Conservation (phyloP, 345 rosid species). For the Acer yangbiense region DNA sequence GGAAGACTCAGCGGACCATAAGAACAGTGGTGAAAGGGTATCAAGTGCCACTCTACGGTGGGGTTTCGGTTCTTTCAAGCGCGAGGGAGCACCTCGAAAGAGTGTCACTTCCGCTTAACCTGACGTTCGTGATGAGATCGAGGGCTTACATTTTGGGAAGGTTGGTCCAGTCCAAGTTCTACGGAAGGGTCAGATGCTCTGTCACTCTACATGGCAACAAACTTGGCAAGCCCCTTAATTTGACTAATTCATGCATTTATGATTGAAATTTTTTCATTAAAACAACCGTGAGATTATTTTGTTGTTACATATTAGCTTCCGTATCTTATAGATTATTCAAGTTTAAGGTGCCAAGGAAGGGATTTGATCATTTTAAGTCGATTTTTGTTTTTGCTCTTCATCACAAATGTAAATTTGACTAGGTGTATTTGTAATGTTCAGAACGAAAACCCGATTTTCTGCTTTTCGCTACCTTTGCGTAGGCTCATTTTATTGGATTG, state of each 20-base stretch:
- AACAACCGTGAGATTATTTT: background rate
- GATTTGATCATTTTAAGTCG: background rate
- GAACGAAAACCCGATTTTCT: background rate
- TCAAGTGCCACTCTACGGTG: slow-evolving; percentile 89
- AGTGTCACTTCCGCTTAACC: slow-evolving; percentile 65
- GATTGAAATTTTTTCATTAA: slow-evolving; percentile 21
- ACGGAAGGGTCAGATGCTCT: slow-evolving; percentile 54
- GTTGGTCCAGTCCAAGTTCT: slow-evolving; percentile 66
- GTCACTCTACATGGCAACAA: slow-evolving; percentile 55
- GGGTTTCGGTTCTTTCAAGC: slow-evolving; percentile 47
- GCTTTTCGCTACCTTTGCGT: background rate
- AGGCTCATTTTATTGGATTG: background rate
- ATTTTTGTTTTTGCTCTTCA: background rate
- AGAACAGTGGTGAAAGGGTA: slow-evolving; percentile 57
- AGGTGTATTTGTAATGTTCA: background rate
- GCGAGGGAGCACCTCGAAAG: slow-evolving; percentile 38
- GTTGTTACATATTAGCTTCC: background rate
- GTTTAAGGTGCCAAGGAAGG: background rate
- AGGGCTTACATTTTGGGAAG: slow-evolving; percentile 82
- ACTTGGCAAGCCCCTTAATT: slow-evolving; percentile 60
- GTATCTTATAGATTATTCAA: background rate
- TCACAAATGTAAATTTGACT: slow-evolving; percentile 1
- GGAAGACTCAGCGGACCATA: slow-evolving; percentile 51
- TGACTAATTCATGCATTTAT: slow-evolving; percentile 53
- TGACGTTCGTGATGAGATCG: slow-evolving; percentile 74